phyloP scores from a whole-genome alignment of 1,284 basidiomycete genomes.

The Sutorius eximius region DNA sequence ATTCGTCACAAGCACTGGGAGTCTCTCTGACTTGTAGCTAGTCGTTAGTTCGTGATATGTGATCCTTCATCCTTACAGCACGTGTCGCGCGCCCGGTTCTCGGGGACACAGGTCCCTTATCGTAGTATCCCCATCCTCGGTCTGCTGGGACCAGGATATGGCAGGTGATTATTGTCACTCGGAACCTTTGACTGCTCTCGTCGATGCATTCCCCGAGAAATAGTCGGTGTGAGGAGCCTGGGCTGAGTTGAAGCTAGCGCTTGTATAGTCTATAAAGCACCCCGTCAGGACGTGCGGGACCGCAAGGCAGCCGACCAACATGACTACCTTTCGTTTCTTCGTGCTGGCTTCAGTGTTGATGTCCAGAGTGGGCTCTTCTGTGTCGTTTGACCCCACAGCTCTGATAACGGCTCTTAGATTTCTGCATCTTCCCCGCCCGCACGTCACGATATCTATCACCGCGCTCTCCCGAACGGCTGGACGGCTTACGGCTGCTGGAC shows the following conservation, averaged over 20 bases:
- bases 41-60: neutral
- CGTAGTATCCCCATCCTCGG: neutral
- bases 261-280: slow-evolving; percentile 3
- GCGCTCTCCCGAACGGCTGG: neutral
- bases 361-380: slow-evolving; percentile 7
- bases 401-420: slow-evolving; percentile 2
- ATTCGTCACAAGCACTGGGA: neutral
- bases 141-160: neutral
- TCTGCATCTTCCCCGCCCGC: neutral
- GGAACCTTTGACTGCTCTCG: neutral
- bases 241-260: neutral
- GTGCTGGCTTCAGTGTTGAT: neutral
- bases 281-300: neutral
- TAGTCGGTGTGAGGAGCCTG: too few relatives aligned
- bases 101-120: neutral
- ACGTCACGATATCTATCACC: neutral
- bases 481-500: slow-evolving; percentile 60
- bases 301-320: neutral
- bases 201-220: neutral
- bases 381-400: neutral
- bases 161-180: neutral
- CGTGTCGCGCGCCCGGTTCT: neutral
- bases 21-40: neutral
- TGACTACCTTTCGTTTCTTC: slow-evolving; percentile 6
- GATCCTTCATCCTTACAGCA: neutral